A percentile compares a stretch with the other conserved stretches of the same genome.
These are phyloP conservation scores for Rhazya stricta DNA, from an alignment of 257 asterid species.

Conservation along the genomic window DNA sequence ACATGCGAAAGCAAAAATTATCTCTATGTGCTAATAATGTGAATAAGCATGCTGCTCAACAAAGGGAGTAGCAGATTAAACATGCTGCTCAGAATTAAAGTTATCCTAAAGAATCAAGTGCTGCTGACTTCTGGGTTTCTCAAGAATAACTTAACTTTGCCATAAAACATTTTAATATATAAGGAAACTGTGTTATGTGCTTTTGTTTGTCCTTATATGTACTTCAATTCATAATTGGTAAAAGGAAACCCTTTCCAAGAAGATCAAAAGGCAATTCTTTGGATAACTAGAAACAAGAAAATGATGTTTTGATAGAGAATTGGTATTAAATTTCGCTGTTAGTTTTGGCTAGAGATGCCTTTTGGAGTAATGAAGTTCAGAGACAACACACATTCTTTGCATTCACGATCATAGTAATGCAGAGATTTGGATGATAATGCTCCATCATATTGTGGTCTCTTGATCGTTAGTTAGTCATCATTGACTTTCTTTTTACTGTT, in stretches of 20 bases:
- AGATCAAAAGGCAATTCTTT: background rate
- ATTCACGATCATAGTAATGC: background rate
- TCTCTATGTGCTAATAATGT: background rate
- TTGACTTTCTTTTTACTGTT: background rate
- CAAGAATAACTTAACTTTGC: background rate
- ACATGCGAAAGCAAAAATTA: background rate
- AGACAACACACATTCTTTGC: background rate
- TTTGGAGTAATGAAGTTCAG: background rate
- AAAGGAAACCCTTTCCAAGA: background rate
- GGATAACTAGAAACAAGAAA: background rate
- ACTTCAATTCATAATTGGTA: background rate
- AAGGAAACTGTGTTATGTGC: background rate
- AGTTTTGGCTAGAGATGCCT: background rate
- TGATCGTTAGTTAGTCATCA: background rate
- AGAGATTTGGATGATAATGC: background rate
- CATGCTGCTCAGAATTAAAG: background rate
- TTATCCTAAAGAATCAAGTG: background rate
- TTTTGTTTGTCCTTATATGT: background rate
- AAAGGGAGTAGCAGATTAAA: background rate
- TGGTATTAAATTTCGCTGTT: background rate
- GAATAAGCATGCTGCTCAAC: too few species aligned
- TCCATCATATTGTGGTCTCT: background rate
- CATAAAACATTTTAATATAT: too few species aligned
- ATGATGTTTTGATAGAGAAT: background rate
- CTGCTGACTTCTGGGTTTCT: background rate